These are phyloP conservation scores for Rhodamnia rubescens DNA, from an alignment of 345 rosid genomes.

Conservation along the genomic window DNA sequence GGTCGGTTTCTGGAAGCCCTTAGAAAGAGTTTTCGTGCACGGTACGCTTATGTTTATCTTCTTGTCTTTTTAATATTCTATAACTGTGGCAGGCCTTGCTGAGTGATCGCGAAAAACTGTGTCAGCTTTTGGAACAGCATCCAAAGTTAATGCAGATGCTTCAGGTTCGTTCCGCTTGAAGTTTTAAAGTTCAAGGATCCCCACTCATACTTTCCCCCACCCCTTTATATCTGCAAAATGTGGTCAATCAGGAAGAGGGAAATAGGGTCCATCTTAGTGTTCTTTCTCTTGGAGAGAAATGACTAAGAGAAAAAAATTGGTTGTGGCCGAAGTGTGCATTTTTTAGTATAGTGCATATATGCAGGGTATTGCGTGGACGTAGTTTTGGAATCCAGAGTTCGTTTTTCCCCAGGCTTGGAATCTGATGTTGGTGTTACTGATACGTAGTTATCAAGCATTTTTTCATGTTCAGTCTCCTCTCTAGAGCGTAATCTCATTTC, in stretches of 20 bases:
- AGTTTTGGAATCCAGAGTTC: not conserved
- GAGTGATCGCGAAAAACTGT: slow-evolving; percentile 85
- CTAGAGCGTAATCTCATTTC: not conserved
- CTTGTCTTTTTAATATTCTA: not conserved
- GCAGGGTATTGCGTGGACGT: not conserved
- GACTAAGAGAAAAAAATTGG: not conserved
- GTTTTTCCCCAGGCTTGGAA: not conserved
- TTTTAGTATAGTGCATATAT: not conserved
- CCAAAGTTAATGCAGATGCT: slow-evolving; percentile 98
- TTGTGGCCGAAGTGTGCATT: not conserved
- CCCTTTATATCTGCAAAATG: not conserved
- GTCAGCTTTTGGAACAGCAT: slow-evolving; percentile 95
- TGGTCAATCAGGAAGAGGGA: not conserved
- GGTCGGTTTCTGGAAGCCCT: slow-evolving; percentile 23
- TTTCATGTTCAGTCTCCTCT: not conserved
- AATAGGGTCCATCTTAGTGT: not conserved
- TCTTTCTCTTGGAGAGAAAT: not conserved
- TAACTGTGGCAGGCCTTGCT: slow-evolving; percentile 57
- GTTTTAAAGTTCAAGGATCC: not conserved
- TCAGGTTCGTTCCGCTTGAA: slow-evolving; percentile 41
- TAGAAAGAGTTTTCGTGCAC: not conserved
- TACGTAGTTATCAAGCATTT: not conserved
- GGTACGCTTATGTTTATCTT: not conserved
- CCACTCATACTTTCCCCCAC: not conserved
- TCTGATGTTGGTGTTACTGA: not conserved